phyloP scores from a whole-genome alignment of 106 monocot species.

The Hemerocallis citrina region DNA sequence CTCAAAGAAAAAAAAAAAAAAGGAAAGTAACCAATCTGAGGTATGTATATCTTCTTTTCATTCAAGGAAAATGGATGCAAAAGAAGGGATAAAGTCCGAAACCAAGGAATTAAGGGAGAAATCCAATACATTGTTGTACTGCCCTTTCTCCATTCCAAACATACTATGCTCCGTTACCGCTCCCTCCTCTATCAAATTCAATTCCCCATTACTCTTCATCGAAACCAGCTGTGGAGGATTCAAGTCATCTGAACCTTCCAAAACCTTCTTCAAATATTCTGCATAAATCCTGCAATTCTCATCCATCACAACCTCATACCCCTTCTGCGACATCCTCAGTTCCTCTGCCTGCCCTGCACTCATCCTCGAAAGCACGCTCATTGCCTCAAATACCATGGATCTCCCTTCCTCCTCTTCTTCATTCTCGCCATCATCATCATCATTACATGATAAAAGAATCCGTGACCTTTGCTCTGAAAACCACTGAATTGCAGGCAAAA shows the following conservation, averaged over 20 bases:
- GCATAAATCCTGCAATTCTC: conserved; percentile 35
- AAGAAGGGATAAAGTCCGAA: not conserved
- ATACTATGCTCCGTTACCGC: not conserved
- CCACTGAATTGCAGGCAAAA: conserved; percentile 31
- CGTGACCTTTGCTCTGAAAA: conserved; percentile 27
- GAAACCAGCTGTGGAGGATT: conserved; percentile 21
- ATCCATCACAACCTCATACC: conserved; percentile 41
- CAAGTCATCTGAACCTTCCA: conserved; percentile 14
- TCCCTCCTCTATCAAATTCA: not conserved
- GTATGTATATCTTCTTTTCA: too few relatives aligned
- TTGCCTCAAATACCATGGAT: conserved; percentile 3
- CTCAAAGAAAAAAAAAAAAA: not conserved
- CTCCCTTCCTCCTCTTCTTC: not conserved
- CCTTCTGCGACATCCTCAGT: conserved; percentile 29
- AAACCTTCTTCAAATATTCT: conserved; percentile 24
- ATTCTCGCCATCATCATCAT: not conserved
- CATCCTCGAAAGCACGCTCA: conserved; percentile 34
- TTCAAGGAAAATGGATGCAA: too few relatives aligned
- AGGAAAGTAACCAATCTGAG: not conserved
- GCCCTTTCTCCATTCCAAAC: conserved; percentile 9
- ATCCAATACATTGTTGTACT: conserved; percentile 23
- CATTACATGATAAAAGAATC: not conserved
- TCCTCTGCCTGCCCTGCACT: conserved; percentile 33
- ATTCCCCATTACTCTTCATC: not conserved
- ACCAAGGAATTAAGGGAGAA: not conserved